Base-by-base conservation (phyloP, 2,329 filamentous ascomycete species). In the Diaporthe velutina region DNA sequence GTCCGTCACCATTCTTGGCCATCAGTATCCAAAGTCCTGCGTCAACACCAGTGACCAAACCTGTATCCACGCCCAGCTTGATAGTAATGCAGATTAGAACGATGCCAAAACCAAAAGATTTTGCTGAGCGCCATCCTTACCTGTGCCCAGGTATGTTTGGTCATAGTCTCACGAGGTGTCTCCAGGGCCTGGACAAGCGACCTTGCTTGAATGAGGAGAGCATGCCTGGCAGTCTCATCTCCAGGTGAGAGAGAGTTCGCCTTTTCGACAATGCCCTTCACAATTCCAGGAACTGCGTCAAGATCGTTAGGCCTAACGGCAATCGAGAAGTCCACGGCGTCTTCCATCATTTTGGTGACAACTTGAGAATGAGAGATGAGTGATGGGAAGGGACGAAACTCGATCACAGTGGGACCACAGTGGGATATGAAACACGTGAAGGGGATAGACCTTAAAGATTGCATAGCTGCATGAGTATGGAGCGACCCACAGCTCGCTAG, bases 141-240 rank as follows among this genome's bases (percentile, higher is more conserved):
- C 35, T 60, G 57, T 42, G 84, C 85, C 85, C 86, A 88, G 75
- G 79, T 82, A 58, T 88, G 85, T 72, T 84, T 82, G 71, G 88
- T 82, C 82, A 88, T 87, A 0, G 86, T 85, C 79, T 89, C 87
- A 9, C 86, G 81, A 0, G 87, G 87, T 0, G 85, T 87, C 77
- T 88, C 86, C 0, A 86, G 79, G 0, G 84, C 82, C 38, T 81
- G 79, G 42, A 82, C 79, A 2, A 83, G 73, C 0, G 78, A 75
- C n/a, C 83, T 80, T 1, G 84, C 84, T 73, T 83, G 81, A 1
- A 80, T 76, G 19, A 83, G 77, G 3, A 86, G 78, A n/a, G 79
- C 77, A 6, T 82, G 77, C 1, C 83, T 81, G 2, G 77, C 76
- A 54, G 73, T 55, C 13, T 79, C 71, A 8, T 45, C 76, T 71